phyloP scores from a whole-genome alignment of 2,329 filamentous ascomycete species.

The Xylariaceae sp. region DNA sequence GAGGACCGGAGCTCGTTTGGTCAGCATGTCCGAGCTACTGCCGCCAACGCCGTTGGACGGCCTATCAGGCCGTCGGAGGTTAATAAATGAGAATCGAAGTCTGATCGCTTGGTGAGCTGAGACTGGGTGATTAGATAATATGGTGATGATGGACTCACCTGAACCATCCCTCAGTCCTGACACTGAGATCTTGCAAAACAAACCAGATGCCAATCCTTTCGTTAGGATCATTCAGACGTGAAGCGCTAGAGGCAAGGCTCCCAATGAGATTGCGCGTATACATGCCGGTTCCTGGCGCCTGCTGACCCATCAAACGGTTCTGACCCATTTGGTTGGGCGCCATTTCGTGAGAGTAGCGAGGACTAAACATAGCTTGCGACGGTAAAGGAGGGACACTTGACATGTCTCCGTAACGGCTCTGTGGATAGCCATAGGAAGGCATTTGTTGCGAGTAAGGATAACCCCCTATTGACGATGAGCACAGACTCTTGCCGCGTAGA shows the following conservation, averaged over 20 bases:
- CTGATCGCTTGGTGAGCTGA: conserved; percentile 33
- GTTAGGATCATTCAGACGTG: conserved; percentile 72
- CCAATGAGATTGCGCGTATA: conserved; percentile 95
- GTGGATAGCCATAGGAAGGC: conserved; percentile 27
- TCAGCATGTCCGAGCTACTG: conserved; percentile 50
- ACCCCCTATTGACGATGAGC: conserved; percentile 16
- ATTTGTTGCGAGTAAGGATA: conserved; percentile 28
- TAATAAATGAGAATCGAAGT: conserved; percentile 72
- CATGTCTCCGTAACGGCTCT: conserved; percentile 27
- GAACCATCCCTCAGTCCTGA: conserved; percentile 87
- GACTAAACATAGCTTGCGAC: conserved; percentile 30
- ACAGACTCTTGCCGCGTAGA: background rate
- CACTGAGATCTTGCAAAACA: conserved; percentile 89
- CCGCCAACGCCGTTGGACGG: conserved; percentile 33
- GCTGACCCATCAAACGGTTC: conserved; percentile 35
- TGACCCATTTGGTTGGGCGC: conserved; percentile 33
- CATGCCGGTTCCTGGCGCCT: conserved; percentile 65
- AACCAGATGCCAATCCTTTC: conserved; percentile 94
- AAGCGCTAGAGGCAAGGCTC: conserved; percentile 83
- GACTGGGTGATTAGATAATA: background rate
- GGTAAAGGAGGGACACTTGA: conserved; percentile 23
- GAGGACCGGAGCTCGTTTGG: conserved; percentile 74
- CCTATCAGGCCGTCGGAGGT: conserved; percentile 60
- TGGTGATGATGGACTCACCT: conserved; percentile 53
- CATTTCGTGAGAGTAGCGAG: conserved; percentile 34